Base-by-base conservation (phyloP, 768 basidiomycete genomes). In the Collybia mongolica region DNA sequence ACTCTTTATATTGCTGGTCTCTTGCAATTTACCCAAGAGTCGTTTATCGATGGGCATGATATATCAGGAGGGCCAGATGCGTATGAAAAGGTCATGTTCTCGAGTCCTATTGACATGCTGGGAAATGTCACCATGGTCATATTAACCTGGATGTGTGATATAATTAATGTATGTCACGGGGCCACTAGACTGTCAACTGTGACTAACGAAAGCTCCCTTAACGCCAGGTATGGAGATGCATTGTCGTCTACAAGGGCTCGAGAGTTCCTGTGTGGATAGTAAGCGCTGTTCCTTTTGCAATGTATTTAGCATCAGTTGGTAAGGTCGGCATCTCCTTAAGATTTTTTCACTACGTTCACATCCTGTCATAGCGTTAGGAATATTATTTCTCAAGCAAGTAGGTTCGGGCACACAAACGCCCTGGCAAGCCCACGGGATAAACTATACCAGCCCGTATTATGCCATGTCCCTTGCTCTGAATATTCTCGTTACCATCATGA, bases 361-460 rank as follows among this genome's bases (percentile, higher is more conserved):
- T 18, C 36, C 17, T 14, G 35, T 19, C 0, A 5, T 44, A 53
- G 52, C 26, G 20, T 35, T 53, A 14, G 52, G 52, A 5, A 53
- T 49, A 8, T 41, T 53, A 28, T 53, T 48, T 14, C 48, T 53
- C n/a, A 53, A 49, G 19, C 52, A 53, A 44, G 41, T 53, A 2
- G 32, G 32, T 14, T 32, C 32, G 2, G 32, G 32, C 2, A 46
- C 42, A 18, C 37, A 50, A 23, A 51, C 53, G 2, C 55, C 57
- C 28, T 60, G 57, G 60, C 41, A 32, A 2, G 43, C 45, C 15
- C 37, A 44, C 11, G 50, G 50, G 12, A 54, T 69, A 49, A 61
- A 66, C 41, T 68, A 70, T 48, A 69, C 62, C 17, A 63, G 65
- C 24, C 61, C 71, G 3, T 76, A 71, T 60, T 71, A 65, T 49